A percentile compares a stretch with the other conserved stretches of the same genome.
Conservation (phyloP, 148 eudicot genomes). For the Rhododendron ovatum region DNA sequence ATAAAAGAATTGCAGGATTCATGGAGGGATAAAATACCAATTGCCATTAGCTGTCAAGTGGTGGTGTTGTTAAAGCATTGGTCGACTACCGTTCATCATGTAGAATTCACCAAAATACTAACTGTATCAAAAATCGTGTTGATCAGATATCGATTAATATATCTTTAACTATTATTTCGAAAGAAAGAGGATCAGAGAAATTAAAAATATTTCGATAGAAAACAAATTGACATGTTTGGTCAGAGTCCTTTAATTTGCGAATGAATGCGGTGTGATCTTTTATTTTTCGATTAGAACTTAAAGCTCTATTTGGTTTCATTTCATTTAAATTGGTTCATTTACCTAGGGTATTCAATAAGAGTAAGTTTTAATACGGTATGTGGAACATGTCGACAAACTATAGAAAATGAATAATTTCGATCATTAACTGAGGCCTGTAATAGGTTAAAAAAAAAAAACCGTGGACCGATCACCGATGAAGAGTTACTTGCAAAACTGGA, state of each 20-base stretch:
- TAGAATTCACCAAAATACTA: background rate
- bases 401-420: background rate
- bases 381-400: background rate
- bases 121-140: background rate
- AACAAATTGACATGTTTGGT: background rate
- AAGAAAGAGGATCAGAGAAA: too few species aligned
- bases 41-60: background rate
- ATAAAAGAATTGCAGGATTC: background rate
- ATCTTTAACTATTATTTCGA: too few species aligned
- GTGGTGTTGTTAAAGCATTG: background rate
- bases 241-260: background rate
- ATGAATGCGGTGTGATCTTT: background rate
- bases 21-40: background rate
- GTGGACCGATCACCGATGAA: background rate
- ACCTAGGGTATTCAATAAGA: background rate
- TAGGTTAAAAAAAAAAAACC: background rate
- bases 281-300: background rate
- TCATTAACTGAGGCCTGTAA: background rate
- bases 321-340: background rate
- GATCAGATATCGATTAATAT: background rate
- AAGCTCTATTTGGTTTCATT: background rate
- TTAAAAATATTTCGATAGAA: too few species aligned
- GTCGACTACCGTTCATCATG: background rate
- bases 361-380: background rate
- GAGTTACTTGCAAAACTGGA: background rate